These are phyloP conservation scores for Naganishia friedmannii DNA, from an alignment of 768 basidiomycete genomes.

Conservation along the genomic window DNA sequence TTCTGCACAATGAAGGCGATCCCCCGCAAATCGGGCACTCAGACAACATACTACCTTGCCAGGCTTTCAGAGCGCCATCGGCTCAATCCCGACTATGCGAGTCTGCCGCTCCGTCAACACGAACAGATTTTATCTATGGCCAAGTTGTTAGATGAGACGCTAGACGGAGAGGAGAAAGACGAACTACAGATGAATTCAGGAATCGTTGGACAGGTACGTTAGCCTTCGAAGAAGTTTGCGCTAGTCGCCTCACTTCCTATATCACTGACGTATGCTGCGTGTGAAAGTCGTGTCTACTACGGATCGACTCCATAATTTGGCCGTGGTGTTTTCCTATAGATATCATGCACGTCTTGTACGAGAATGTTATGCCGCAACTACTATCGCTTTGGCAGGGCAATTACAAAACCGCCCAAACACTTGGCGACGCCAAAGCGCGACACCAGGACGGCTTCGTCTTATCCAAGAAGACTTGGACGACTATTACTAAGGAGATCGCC, in stretches of 20 bases:
- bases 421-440: slow-evolving; percentile 3
- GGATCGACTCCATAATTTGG: not conserved
- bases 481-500: not conserved
- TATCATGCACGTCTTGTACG: slow-evolving; percentile 6
- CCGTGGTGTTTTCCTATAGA: slow-evolving; percentile 12
- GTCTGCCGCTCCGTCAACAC: not conserved
- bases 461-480: not conserved
- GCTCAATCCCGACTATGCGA: not conserved
- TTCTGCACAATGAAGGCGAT: slow-evolving; percentile 9
- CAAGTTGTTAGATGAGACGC: not conserved
- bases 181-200: not conserved
- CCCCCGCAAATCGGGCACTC: not conserved
- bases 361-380: slow-evolving; percentile 10
- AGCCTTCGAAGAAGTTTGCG: too few relatives aligned
- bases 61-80: not conserved
- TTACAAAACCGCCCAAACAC: not conserved
- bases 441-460: slow-evolving; percentile 1
- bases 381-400: not conserved
- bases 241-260: too few relatives aligned
- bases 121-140: not conserved
- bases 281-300: too few relatives aligned
- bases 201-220: not conserved
- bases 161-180: not conserved
- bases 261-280: too few relatives aligned
- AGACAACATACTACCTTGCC: slow-evolving; percentile 6